phyloP scores from a whole-genome alignment of 495 filamentous ascomycete species.

The Hypoxylon subgilvum region DNA sequence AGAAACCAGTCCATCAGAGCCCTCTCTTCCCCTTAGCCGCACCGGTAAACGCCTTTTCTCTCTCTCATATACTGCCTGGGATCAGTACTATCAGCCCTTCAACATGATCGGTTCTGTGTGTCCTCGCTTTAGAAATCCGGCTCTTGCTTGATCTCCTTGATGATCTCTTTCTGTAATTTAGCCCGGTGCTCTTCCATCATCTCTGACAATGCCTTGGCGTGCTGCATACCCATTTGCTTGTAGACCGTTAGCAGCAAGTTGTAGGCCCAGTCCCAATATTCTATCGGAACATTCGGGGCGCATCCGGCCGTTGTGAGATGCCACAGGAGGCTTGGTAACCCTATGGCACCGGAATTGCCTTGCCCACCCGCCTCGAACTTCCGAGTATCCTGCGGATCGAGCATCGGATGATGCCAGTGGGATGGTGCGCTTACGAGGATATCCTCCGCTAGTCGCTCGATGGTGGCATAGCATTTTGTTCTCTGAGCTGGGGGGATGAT shows the following conservation, averaged over 20 bases:
- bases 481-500: conserved; percentile 46
- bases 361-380: conserved; percentile 44
- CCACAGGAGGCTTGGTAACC: conserved; percentile 50
- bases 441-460: conserved; percentile 48
- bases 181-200: conserved; percentile 40
- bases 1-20: background rate
- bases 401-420: conserved; percentile 53
- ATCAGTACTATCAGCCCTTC: background rate
- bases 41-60: conserved; percentile 18
- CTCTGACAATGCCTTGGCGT: conserved; percentile 45
- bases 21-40: conserved; percentile 8
- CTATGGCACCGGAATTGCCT: conserved; percentile 51
- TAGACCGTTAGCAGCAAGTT: conserved; percentile 49
- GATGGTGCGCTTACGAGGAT: conserved; percentile 50
- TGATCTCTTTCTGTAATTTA: conserved; percentile 17
- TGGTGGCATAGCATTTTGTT: conserved; percentile 38
- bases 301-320: conserved; percentile 51
- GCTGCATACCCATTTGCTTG: conserved; percentile 55
- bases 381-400: conserved; percentile 35
- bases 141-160: background rate
- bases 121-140: conserved; percentile 14
- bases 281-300: conserved; percentile 48
- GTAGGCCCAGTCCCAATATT: conserved; percentile 47
- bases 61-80: background rate
- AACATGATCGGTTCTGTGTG: conserved; percentile 3